These are phyloP conservation scores for Globisporangium perplexum DNA, from an alignment of 352 stramenopile genomes.

Conservation along the genomic window DNA sequence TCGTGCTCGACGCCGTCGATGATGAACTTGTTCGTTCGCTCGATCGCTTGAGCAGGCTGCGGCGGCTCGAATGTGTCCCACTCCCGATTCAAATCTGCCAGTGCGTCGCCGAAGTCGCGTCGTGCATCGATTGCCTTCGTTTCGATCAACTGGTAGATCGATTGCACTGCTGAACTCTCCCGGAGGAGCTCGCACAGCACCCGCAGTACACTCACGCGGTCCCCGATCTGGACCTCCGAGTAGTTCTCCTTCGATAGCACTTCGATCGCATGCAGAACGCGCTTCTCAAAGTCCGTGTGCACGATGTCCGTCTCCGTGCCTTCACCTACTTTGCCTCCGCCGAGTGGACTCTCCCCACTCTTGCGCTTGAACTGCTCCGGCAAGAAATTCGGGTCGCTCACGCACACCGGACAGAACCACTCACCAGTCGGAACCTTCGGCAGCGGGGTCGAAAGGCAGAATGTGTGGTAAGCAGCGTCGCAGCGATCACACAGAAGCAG, in stretches of 20 bases:
- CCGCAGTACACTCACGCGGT: slow-evolving; percentile 54
- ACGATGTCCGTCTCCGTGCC: slow-evolving; percentile 28
- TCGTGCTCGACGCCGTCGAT: slow-evolving; percentile 68
- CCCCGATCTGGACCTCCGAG: slow-evolving; percentile 33
- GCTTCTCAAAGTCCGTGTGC: slow-evolving; percentile 62
- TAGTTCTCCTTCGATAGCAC: slow-evolving; percentile 71
- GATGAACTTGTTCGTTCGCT: slow-evolving; percentile 62
- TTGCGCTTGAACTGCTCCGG: slow-evolving; percentile 52
- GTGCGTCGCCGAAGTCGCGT: slow-evolving; percentile 39
- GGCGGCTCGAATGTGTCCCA: slow-evolving; percentile 53
- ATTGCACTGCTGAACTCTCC: slow-evolving; percentile 42
- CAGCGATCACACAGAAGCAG: slow-evolving; percentile 78
- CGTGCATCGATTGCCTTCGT: slow-evolving; percentile 53
- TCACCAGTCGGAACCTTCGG: slow-evolving; percentile 49
- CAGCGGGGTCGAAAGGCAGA: slow-evolving; percentile 64
- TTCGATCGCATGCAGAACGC: slow-evolving; percentile 45
- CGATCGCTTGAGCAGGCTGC: slow-evolving; percentile 36
- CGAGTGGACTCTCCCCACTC: slow-evolving; percentile 15
- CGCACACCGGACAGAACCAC: slow-evolving; percentile 73
- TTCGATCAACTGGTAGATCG: slow-evolving; percentile 59
- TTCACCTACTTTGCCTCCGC: slow-evolving; percentile 9
- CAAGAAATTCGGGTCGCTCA: slow-evolving; percentile 45
- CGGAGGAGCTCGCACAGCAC: slow-evolving; percentile 68
- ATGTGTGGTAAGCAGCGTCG: slow-evolving; percentile 80
- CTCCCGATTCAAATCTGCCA: slow-evolving; percentile 53